Conservation (phyloP, 208 protist species). For the Lotmaria passim region DNA sequence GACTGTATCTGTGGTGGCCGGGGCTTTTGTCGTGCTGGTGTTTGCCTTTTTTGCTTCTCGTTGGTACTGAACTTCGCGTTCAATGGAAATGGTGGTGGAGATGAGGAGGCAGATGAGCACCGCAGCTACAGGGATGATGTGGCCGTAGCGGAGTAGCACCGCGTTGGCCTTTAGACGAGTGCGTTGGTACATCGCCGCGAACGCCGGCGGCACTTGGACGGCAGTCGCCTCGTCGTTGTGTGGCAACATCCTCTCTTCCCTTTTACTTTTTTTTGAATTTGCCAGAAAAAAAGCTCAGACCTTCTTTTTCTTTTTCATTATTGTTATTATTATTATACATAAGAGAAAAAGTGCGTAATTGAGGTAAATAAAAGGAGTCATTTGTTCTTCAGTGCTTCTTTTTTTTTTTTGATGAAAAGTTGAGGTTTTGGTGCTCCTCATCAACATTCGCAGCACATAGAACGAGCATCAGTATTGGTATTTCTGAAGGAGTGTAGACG, state of each 20-base stretch:
- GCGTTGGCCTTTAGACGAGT: constrained; percentile 32
- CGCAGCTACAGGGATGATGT: constrained; percentile 39
- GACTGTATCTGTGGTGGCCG: constrained; percentile 10
- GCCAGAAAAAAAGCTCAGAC: too few species aligned
- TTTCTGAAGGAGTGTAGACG: too few species aligned
- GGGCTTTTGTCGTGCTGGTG: constrained; percentile 9
- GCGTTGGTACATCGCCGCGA: constrained; percentile 18
- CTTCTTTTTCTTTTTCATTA: not conserved
- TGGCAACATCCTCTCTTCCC: constrained; percentile 8
- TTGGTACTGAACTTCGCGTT: constrained; percentile 34
- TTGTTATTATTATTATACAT: too few species aligned
- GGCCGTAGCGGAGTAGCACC: constrained; percentile 40
- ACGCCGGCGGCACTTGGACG: constrained; percentile 18
- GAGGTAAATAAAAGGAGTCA: too few species aligned
- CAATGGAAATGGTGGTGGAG: constrained; percentile 35
- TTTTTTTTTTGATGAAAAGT: too few species aligned
- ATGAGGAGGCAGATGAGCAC: constrained; percentile 46
- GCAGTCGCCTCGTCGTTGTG: constrained; percentile 16
- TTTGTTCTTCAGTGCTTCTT: too few species aligned
- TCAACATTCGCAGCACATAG: too few species aligned
- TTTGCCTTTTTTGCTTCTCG: constrained; percentile 5
- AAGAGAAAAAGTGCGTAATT: too few species aligned
- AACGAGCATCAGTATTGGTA: too few species aligned
- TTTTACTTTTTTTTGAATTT: not conserved
- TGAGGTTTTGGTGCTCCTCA: too few species aligned